These are phyloP conservation scores for Salicornia ramosissima DNA, from an alignment of 148 eudicot genomes.

Conservation along the genomic window DNA sequence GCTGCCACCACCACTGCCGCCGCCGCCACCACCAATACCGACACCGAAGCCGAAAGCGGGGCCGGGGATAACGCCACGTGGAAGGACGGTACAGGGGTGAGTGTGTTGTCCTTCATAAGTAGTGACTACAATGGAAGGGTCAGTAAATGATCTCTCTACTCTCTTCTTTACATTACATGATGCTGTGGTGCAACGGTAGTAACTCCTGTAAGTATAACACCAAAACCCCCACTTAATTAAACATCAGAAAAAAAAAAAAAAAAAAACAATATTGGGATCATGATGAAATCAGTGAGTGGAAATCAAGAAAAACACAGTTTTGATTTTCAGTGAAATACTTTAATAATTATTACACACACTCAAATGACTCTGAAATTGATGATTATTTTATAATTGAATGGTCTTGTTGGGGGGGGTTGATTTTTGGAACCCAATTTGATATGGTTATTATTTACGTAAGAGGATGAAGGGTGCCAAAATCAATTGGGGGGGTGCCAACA, in stretches of 20 bases:
- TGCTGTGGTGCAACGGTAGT: conserved; percentile 80
- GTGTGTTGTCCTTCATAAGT: conserved; percentile 91
- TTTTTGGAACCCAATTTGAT: too few species aligned
- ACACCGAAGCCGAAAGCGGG: conserved; percentile 5
- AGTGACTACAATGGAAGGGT: conserved; percentile 69
- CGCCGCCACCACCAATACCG: conserved; percentile 6
- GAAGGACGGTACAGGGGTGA: conserved; percentile 57
- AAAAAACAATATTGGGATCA: not conserved
- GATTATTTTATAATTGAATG: not conserved
- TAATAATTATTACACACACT: not conserved
- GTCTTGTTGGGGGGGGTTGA: too few species aligned
- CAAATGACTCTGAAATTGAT: conserved; percentile 20
- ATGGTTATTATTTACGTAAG: too few species aligned
- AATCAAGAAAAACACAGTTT: not conserved
- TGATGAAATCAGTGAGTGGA: not conserved
- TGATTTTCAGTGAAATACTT: not conserved
- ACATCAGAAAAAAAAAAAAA: not conserved
- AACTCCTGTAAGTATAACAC: conserved; percentile 47
- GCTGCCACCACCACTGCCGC: too few species aligned
- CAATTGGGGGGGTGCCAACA: too few species aligned
- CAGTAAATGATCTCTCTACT: conserved; percentile 65
- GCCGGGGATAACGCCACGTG: conserved; percentile 28
- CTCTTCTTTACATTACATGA: conserved; percentile 90
- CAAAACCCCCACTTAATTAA: not conserved
- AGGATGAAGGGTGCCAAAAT: too few species aligned